A percentile compares a stretch with the other conserved stretches of the same genome.
These are phyloP conservation scores for Brassica nigra DNA, from an alignment of 345 rosid genomes.

Conservation along the genomic window DNA sequence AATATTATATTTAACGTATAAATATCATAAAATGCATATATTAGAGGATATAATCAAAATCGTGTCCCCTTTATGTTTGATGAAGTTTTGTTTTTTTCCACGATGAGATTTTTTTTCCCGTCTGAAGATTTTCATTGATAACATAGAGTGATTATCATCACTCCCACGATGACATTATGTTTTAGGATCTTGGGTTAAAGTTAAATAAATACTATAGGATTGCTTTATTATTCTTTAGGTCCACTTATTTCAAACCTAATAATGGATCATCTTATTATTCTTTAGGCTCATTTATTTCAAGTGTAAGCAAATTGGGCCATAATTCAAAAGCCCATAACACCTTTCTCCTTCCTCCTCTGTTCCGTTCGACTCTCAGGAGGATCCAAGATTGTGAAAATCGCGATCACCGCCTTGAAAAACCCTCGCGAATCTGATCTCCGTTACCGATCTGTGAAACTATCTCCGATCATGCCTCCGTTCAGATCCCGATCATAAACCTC, in stretches of 20 bases:
- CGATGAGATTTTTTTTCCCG: no score
- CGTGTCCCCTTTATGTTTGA: constrained; percentile 28
- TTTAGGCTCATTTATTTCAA: neutral
- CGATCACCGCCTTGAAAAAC: constrained; percentile 26
- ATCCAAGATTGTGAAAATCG: constrained; percentile 9
- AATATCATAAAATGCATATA: neutral
- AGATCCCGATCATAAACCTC: constrained; percentile 1
- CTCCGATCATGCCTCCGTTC: constrained; percentile 5
- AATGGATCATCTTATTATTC: neutral
- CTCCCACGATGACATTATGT: no score
- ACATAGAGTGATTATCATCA: no score
- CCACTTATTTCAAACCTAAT: neutral
- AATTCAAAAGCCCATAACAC: constrained; percentile 15
- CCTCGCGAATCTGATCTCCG: constrained; percentile 30
- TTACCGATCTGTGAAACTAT: neutral
- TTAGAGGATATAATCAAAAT: neutral
- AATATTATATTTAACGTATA: neutral
- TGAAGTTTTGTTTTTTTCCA: constrained; percentile 6
- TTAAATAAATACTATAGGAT: neutral
- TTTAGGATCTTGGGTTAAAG: neutral
- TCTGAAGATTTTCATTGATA: no score
- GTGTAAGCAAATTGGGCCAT: neutral
- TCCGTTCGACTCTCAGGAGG: neutral
- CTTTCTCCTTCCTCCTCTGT: neutral
- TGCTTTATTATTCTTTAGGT: neutral